Conservation (phyloP, 192 early-diverging fungal species). For the Chytriomyces sp. region DNA sequence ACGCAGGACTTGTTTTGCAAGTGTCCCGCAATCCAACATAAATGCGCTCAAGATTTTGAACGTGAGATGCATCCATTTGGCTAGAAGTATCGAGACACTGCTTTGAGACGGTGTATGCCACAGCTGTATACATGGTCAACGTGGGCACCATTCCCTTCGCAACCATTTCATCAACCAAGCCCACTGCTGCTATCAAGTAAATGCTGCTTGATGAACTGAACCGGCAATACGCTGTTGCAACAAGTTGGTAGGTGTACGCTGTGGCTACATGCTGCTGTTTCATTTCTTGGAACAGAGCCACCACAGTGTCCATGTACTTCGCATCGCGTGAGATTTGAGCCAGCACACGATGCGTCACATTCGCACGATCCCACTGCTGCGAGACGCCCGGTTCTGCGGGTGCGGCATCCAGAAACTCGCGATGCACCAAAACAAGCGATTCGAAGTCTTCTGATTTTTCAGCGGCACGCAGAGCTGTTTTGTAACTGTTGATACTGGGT, state of each 20-base stretch:
- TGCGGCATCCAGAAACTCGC: not conserved
- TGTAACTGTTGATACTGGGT: not conserved
- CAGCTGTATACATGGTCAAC: not conserved
- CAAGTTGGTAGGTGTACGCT: not conserved
- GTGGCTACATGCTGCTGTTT: no score
- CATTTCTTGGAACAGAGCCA: not conserved
- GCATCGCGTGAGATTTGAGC: not conserved
- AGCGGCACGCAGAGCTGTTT: not conserved
- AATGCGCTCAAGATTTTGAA: not conserved
- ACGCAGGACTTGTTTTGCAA: not conserved
- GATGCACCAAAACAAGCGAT: not conserved
- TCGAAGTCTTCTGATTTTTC: not conserved
- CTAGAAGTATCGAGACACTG: not conserved
- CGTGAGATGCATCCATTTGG: not conserved
- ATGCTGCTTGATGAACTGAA: not conserved
- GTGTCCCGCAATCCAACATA: not conserved
- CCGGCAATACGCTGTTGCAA: not conserved
- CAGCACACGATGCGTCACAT: not conserved
- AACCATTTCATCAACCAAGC: not conserved
- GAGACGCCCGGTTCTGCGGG: not conserved
- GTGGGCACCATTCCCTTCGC: not conserved
- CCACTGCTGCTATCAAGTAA: not conserved
- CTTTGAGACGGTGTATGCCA: not conserved
- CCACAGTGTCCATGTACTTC: not conserved
- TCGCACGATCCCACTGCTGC: not conserved